Evolutionary conservation across 2,329 filamentous ascomycete genomes (phyloP).

Genomic region (Camillea tinctor): DNA sequence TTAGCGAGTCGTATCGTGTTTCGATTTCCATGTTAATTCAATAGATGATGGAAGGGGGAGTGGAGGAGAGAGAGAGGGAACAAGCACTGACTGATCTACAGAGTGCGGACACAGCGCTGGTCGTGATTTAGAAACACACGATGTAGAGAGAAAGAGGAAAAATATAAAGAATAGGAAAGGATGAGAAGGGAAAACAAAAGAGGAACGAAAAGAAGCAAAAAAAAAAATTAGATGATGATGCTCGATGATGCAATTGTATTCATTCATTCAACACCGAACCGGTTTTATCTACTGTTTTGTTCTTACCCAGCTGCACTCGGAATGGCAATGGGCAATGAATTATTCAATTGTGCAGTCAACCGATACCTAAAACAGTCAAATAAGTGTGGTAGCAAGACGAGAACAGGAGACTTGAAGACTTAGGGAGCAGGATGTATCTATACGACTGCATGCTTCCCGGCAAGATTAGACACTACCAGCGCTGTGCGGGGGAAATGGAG

Average conservation of each 20-base stretch:
- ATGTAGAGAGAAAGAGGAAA: not conserved
- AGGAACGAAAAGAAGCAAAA: no score
- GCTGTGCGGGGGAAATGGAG: not conserved
- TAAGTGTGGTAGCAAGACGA: not conserved
- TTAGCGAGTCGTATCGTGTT: slow-evolving; percentile 3
- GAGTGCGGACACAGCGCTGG: not conserved
- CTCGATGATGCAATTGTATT: slow-evolving; percentile 5
- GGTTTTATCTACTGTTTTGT: not conserved
- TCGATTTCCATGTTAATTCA: slow-evolving; percentile 3
- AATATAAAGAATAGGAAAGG: not conserved
- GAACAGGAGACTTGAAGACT: not conserved
- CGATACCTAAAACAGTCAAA: not conserved
- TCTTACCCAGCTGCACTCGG: not conserved
- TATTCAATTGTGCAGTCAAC: not conserved
- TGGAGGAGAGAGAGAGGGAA: no score
- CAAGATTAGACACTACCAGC: not conserved
- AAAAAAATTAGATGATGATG: not conserved
- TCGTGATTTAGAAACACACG: not conserved
- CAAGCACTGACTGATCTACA: not conserved
- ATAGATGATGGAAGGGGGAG: not conserved
- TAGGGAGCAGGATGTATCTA: not conserved
- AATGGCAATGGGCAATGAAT: not conserved
- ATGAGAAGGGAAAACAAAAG: not conserved
- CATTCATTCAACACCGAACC: not conserved
- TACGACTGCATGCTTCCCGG: not conserved